A percentile compares a stretch with the other conserved stretches of the same genome.
Conservation (phyloP, 345 rosid genomes). For the Eucalyptus coolabah region DNA sequence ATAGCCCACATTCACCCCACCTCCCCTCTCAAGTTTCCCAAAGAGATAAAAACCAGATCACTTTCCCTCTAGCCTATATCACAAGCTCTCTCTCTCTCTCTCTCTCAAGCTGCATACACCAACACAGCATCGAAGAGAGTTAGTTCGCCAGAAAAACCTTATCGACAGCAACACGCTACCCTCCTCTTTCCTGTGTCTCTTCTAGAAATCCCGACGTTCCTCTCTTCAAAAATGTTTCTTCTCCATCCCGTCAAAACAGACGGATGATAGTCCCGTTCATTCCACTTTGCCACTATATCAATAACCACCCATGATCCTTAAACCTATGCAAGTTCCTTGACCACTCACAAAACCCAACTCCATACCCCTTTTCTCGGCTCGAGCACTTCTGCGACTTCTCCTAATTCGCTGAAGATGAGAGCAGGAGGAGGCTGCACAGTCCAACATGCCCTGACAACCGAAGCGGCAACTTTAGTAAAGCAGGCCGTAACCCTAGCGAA, state of each 20-base stretch:
- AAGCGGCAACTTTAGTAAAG: conserved; percentile 65
- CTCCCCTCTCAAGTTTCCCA: conserved; percentile 1
- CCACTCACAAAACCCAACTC: neutral
- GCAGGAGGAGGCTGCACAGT: conserved; percentile 86
- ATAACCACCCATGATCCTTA: neutral
- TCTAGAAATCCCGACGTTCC: neutral
- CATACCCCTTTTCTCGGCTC: neutral
- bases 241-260: neutral
- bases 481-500: conserved; percentile 71
- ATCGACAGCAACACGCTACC: neutral
- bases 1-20: conserved; percentile 3
- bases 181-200: neutral
- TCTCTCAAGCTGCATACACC: neutral
- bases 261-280: neutral
- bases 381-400: neutral
- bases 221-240: neutral
- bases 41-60: neutral
- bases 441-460: conserved; percentile 70
- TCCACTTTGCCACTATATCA: conserved; percentile 1
- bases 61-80: neutral
- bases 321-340: neutral
- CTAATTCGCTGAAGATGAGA: conserved; percentile 32
- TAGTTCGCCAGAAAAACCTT: neutral
- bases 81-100: neutral
- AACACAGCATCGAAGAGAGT: neutral